Conservation (phyloP, 169 alveolate genomes). For the Plasmodium billcollinsi region DNA sequence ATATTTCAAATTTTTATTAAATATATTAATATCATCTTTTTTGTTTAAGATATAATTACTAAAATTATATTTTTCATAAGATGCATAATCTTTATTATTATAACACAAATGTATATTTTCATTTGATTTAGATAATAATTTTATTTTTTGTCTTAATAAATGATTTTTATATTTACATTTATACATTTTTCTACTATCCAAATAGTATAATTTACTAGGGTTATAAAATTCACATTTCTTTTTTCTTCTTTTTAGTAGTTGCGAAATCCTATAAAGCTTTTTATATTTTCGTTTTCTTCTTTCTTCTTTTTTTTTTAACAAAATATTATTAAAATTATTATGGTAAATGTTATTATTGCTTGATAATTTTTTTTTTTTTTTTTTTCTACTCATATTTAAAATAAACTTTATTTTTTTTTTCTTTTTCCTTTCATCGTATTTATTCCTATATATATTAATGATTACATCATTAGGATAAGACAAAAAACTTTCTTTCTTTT, state of each 20-base stretch:
- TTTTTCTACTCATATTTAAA: not conserved
- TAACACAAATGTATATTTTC: conserved; percentile 35
- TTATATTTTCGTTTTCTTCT: conserved; percentile 7
- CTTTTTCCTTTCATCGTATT: conserved; percentile 16
- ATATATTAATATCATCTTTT: not conserved
- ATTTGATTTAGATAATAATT: conserved; percentile 20
- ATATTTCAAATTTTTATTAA: conserved; percentile 10
- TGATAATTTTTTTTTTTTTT: conserved; percentile 4
- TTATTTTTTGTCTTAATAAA: conserved; percentile 34
- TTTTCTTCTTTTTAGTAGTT: not conserved
- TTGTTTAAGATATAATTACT: not conserved
- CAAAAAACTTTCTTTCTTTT: conserved; percentile 1
- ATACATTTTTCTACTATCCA: conserved; percentile 35
- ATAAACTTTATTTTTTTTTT: not conserved
- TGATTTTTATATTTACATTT: conserved; percentile 37
- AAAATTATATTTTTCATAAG: conserved; percentile 2
- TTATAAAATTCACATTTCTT: conserved; percentile 27
- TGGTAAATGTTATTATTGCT: not conserved
- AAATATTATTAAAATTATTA: not conserved
- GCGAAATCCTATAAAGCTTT: conserved; percentile 1
- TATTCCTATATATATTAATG: conserved; percentile 29
- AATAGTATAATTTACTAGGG: conserved; percentile 30
- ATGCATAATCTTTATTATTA: conserved; percentile 29
- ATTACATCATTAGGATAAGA: conserved; percentile 29
- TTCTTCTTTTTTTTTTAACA: conserved; percentile 1